Conservation (phyloP, 2,329 filamentous ascomycete genomes). For the Ophiostoma piceae region DNA sequence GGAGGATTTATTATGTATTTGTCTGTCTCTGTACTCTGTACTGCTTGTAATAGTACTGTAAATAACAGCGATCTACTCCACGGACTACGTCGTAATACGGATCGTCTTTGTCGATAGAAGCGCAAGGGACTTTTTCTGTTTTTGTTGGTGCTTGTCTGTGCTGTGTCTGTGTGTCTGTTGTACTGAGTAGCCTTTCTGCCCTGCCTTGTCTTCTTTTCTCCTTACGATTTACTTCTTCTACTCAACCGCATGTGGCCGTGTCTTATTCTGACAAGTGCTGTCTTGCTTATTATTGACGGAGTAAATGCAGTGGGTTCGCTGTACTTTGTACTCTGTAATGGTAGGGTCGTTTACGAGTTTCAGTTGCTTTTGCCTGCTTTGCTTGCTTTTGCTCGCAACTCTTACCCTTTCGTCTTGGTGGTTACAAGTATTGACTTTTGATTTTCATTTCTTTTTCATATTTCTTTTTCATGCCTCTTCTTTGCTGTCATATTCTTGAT, state of each 20-base stretch:
- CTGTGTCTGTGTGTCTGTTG: background rate
- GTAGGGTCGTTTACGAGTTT: too few species aligned
- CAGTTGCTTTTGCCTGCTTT: background rate
- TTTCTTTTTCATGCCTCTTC: background rate
- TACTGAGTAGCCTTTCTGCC: background rate
- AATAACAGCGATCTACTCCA: background rate
- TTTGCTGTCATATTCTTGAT: background rate
- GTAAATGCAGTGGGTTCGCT: too few species aligned
- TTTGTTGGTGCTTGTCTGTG: background rate
- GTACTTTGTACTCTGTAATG: too few species aligned
- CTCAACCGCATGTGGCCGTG: background rate
- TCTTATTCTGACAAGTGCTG: constrained; percentile 4
- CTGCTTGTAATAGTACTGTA: too few species aligned
- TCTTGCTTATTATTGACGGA: background rate
- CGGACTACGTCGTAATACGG: constrained; percentile 9
- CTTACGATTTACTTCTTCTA: too few species aligned
- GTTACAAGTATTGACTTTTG: background rate
- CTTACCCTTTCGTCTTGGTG: constrained; percentile 1
- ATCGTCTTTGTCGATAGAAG: background rate
- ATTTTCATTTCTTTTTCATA: background rate
- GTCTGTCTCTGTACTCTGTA: too few species aligned
- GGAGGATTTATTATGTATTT: too few species aligned
- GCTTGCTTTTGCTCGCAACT: background rate
- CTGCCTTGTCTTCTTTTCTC: too few species aligned
- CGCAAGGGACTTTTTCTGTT: too few species aligned